Evolutionary conservation across 1,284 basidiomycete genomes (phyloP).

Genomic region (Apiotrichum sp.): DNA sequence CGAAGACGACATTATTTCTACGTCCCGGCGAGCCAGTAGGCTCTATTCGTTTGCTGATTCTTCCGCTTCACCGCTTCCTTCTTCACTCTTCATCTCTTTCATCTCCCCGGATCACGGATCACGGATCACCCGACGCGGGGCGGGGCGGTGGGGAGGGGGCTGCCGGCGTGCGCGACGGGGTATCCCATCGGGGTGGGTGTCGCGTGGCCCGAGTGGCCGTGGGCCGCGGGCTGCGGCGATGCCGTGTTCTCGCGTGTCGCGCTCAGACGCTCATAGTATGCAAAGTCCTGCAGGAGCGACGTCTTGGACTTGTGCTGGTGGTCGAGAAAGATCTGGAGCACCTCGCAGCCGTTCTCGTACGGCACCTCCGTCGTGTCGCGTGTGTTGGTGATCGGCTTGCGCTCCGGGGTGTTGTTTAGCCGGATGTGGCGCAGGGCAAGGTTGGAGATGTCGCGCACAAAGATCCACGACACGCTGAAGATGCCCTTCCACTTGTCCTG

Average conservation of each 20-base stretch:
- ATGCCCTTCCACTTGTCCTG: slow-evolving; percentile 98
- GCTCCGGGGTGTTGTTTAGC: slow-evolving; percentile 83
- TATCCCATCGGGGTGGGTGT: neutral
- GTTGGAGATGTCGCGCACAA: slow-evolving; percentile 89
- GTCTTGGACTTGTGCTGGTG: slow-evolving; percentile 73
- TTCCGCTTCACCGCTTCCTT: too few species aligned
- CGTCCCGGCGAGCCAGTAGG: too few species aligned
- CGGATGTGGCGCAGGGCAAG: slow-evolving; percentile 48
- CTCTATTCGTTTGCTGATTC: too few species aligned
- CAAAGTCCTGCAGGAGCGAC: slow-evolving; percentile 85
- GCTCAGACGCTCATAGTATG: slow-evolving; percentile 65
- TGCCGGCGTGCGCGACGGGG: too few species aligned
- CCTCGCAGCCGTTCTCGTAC: slow-evolving; percentile 88
- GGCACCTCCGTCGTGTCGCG: slow-evolving; percentile 67
- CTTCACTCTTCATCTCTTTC: too few species aligned
- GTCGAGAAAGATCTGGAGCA: slow-evolving; percentile 85
- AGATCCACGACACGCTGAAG: slow-evolving; percentile 92
- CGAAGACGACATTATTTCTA: too few species aligned
- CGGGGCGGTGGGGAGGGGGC: too few species aligned
- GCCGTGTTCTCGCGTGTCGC: slow-evolving; percentile 7
- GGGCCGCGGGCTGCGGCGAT: neutral
- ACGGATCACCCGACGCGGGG: too few species aligned
- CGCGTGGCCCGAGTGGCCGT: neutral
- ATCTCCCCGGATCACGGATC: too few species aligned
- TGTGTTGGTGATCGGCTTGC: slow-evolving; percentile 92